A percentile compares a stretch with the other conserved stretches of the same genome.
Conservation (phyloP, 129 eudicot genomes). For the Flaveria linearis region DNA sequence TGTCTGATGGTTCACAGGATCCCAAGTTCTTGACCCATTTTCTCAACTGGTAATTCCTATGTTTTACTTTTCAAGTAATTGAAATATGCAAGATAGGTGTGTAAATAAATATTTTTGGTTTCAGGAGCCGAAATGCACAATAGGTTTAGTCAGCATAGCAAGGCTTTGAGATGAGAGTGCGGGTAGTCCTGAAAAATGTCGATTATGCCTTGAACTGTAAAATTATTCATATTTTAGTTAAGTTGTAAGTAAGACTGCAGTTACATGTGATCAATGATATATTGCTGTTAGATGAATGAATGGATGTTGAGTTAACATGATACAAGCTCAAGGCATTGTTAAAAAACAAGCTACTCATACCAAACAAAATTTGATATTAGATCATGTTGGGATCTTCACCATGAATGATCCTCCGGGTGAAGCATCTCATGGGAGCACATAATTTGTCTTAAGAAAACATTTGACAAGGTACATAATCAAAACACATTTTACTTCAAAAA, state of each 20-base stretch:
- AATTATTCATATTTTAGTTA: not conserved
- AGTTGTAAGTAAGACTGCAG: not conserved
- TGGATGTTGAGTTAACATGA: not conserved
- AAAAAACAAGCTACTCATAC: not conserved
- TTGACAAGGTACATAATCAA: constrained; percentile 8
- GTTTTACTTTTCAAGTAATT: not conserved
- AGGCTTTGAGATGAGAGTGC: not conserved
- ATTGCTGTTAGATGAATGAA: constrained; percentile 8
- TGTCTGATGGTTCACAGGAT: constrained; percentile 44
- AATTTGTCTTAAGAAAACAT: constrained; percentile 23
- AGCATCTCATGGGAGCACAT: too few relatives aligned
- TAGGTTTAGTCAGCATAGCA: not conserved
- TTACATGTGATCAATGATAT: constrained; percentile 15
- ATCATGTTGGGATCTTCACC: too few relatives aligned
- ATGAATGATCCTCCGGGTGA: too few relatives aligned
- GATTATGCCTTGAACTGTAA: not conserved
- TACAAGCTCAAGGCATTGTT: not conserved
- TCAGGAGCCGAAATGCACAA: constrained; percentile 42
- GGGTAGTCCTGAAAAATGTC: not conserved
- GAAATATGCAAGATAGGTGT: not conserved
- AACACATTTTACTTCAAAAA: constrained; percentile 20
- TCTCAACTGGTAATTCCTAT: constrained; percentile 34
- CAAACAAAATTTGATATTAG: constrained; percentile 21
- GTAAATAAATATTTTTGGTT: constrained; percentile 4
- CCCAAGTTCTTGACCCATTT: constrained; percentile 48